Conservation (phyloP, 164 flowering plant species). For the Houttuynia cordata region DNA sequence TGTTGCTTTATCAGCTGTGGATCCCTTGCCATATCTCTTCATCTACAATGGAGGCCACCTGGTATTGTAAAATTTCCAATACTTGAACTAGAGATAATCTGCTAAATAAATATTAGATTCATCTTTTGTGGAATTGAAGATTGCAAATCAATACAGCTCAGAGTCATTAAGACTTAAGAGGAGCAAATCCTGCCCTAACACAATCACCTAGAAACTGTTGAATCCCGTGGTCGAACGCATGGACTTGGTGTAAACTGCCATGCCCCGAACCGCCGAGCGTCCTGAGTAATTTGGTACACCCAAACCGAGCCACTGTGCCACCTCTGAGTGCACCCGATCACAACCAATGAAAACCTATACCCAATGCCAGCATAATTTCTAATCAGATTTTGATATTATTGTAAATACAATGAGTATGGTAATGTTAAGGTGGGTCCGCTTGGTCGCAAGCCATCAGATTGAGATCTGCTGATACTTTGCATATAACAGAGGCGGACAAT, state of each 20-base stretch:
- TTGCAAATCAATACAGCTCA: conserved; percentile 29
- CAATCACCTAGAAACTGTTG: conserved; percentile 17
- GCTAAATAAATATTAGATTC: neutral
- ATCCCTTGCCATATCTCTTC: conserved; percentile 1
- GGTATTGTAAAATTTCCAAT: no score
- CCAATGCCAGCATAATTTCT: no score
- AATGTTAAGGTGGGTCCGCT: no score
- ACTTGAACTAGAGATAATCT: neutral
- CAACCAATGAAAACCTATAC: conserved; percentile 41
- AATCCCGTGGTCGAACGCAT: conserved; percentile 21
- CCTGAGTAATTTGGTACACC: conserved; percentile 25
- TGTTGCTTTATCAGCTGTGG: conserved; percentile 14
- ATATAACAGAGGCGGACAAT: no score
- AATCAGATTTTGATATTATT: no score
- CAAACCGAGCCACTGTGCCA: conserved; percentile 41
- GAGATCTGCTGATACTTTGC: no score
- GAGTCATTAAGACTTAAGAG: conserved; percentile 25
- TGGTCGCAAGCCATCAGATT: no score
- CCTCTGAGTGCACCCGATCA: conserved; percentile 46
- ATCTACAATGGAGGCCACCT: neutral
- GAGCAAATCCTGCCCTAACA: conserved; percentile 24
- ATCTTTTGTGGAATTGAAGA: conserved; percentile 2
- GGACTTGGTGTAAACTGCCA: conserved; percentile 35
- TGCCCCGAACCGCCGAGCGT: conserved; percentile 29
- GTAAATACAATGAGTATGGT: neutral